phyloP scores from a whole-genome alignment of 2,329 filamentous ascomycete genomes.

The Aspergillus tanneri region DNA sequence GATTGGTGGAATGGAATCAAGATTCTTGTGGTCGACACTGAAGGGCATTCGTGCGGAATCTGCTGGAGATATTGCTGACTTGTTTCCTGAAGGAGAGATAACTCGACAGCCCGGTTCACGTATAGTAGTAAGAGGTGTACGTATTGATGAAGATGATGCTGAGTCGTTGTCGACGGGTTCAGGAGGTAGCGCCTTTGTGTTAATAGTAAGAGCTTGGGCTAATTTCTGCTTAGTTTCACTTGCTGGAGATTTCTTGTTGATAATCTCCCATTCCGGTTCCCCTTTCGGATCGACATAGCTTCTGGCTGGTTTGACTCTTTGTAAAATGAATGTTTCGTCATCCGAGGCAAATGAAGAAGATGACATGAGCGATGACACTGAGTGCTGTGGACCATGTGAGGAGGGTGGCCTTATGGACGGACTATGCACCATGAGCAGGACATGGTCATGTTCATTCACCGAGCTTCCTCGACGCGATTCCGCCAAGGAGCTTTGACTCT shows the following conservation, averaged over 20 bases:
- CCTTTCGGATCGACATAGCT: conserved; percentile 17
- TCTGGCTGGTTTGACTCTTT: conserved; percentile 17
- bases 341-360: conserved; percentile 14
- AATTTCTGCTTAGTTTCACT: conserved; percentile 4
- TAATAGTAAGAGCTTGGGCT: conserved; percentile 12
- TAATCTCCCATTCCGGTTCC: conserved; percentile 27
- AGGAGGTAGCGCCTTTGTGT: conserved; percentile 15
- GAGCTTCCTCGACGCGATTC: conserved; percentile 16
- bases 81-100: conserved; percentile 19
- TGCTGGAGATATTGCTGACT: conserved; percentile 14
- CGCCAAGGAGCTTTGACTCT: conserved; percentile 21
- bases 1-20: conserved; percentile 5
- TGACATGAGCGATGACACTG: conserved; percentile 20
- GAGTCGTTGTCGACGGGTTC: conserved; percentile 12
- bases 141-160: conserved; percentile 16
- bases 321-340: conserved; percentile 18
- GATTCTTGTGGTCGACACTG: conserved; percentile 11
- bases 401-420: neutral
- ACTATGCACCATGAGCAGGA: conserved; percentile 11
- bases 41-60: conserved; percentile 20
- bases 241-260: conserved; percentile 16
- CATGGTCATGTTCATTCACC: conserved; percentile 14
- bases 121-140: conserved; percentile 16
- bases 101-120: conserved; percentile 13
- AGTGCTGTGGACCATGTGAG: conserved; percentile 19